Evolutionary conservation across 2,329 filamentous ascomycete species (phyloP), one percentile per base, ranked within the genome.

Genomic region (Metarhizium rileyi): DNA sequence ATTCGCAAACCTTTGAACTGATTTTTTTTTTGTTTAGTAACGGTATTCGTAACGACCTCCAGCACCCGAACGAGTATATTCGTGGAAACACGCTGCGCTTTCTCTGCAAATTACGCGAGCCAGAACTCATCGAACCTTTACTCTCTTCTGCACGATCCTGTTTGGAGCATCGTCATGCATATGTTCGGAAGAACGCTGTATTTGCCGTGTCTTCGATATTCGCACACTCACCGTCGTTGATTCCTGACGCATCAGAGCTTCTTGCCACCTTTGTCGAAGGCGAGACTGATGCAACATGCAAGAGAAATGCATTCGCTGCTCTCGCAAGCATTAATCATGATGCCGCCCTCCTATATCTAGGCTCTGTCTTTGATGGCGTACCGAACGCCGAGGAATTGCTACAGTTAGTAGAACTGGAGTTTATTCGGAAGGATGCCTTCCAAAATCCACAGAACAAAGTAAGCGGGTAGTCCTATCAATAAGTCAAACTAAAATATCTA

Each of bases 21-120:
- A 27, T 36, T 28, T 26, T 44, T 14, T 6, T 49, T 6, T n/a
- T 8, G 6, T 47, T 49, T 61, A 96, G 91, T 71, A 98, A 98
- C 70, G 93, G 93, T 57, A 97, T 98, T 63, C 85, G 91, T 63
- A 95, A 97, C 69, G 93, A 98, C 65, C 77, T 98, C 53, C 91
- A 97, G 67, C 91, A 96, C 62, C 84, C 93, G 50, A 97, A 98
- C 75, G 93, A 98, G 76, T 98, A 95, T 70, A 90, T 98, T 58
- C 84, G 93, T 58, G 93, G 93, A 65, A 96, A 96, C 67, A 98
- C 93, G n/a, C 76, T 98, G 54, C 89, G 93, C 62, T 98, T 97
- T 72, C 81, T 98, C 52, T 93, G 86, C 77, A 98, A 98, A 74
- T 79, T 98, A 54, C 85, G 90, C 58, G 93, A 98, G 68, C 80